These are phyloP conservation scores for Alternaria angustiovoidea DNA, from an alignment of 2,329 filamentous ascomycete genomes.

Conservation along the genomic window DNA sequence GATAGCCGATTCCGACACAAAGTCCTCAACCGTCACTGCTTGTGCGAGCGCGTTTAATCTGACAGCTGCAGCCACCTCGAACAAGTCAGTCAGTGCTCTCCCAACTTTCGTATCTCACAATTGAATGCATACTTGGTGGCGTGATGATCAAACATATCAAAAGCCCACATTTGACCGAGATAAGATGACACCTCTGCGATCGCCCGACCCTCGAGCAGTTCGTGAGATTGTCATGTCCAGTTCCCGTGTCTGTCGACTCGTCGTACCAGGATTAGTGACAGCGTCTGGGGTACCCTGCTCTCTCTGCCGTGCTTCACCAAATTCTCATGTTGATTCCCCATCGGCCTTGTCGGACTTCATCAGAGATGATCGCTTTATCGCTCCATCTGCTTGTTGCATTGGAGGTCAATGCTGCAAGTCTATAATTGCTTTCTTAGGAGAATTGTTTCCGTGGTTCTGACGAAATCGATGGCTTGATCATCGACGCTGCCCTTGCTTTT, in stretches of 20 bases:
- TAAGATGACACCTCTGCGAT: constrained; percentile 14
- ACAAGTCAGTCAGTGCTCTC: constrained; percentile 1
- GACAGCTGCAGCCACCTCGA: constrained; percentile 9
- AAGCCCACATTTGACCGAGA: constrained; percentile 13
- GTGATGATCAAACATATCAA: background rate
- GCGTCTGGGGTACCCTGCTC: constrained; percentile 23
- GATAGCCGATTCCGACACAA: constrained; percentile 4
- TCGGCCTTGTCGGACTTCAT: background rate
- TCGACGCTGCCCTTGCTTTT: constrained; percentile 4
- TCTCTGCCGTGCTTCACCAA: constrained; percentile 10
- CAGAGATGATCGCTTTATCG: background rate
- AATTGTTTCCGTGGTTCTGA: constrained; percentile 4
- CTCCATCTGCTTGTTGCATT: background rate
- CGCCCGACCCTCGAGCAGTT: constrained; percentile 22
- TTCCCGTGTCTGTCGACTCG: constrained; percentile 14
- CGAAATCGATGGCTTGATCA: constrained; percentile 3
- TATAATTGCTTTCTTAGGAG: constrained; percentile 2
- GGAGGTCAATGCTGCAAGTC: constrained; percentile 2
- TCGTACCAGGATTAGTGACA: constrained; percentile 13
- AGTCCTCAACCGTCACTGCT: constrained; percentile 4
- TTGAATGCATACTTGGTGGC: background rate
- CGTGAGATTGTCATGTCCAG: constrained; percentile 12
- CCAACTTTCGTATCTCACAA: background rate
- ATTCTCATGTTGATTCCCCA: constrained; percentile 2
- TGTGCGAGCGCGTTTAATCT: constrained; percentile 5